These are phyloP conservation scores for Cucumis sativus DNA, from an alignment of 306 rosid species.

Conservation along the genomic window Cucumber_9930_V3 NC_026655.2:30596501-30597000, in stretches of 20 bases:
- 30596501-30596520: too few relatives aligned
- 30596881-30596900: constrained; percentile 23
- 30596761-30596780: constrained; percentile 19
- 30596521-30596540: too few relatives aligned
- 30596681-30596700: too few relatives aligned
- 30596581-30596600: too few relatives aligned
- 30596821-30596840: constrained; percentile 16
- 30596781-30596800: constrained; percentile 16
- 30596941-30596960: background rate
- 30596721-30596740: background rate
- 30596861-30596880: constrained; percentile 23
- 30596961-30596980: background rate
- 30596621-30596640: too few relatives aligned
- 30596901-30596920: background rate
- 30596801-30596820: constrained; percentile 32
- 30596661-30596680: background rate
- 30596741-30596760: background rate
- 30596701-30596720: background rate
- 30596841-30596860: constrained; percentile 7
- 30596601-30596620: too few relatives aligned
- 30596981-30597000: background rate
- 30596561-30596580: too few relatives aligned
- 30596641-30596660: too few relatives aligned
- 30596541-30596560: too few relatives aligned
- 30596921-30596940: background rate